Evolutionary conservation across 768 basidiomycete genomes (phyloP).

Genomic region (Leccinum truebloodii): DNA sequence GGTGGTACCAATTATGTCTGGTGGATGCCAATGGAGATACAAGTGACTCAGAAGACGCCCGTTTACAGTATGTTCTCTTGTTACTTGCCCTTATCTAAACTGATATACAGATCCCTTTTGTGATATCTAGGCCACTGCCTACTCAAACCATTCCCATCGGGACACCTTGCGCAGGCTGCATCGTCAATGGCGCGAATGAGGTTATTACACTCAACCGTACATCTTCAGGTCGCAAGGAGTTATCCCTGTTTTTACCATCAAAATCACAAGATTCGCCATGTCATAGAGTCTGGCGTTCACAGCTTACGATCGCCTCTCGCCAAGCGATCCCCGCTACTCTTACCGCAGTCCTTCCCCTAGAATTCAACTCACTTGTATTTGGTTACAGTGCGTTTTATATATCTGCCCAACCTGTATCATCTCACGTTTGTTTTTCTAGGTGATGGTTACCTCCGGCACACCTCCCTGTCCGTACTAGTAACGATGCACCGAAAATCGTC

Average conservation of each 20-base stretch:
- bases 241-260: conserved; percentile 13
- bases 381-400: conserved; percentile 55
- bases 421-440: conserved; percentile 34
- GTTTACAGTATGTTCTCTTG: conserved; percentile 22
- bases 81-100: neutral
- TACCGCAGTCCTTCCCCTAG: conserved; percentile 54
- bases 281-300: conserved; percentile 26
- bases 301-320: neutral
- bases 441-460: conserved; percentile 53
- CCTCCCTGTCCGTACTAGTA: conserved; percentile 43
- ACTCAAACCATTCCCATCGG: conserved; percentile 15
- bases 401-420: neutral
- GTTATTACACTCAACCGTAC: conserved; percentile 23
- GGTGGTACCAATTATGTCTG: conserved; percentile 22
- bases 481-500: neutral
- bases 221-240: conserved; percentile 20
- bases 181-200: conserved; percentile 14
- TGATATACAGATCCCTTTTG: conserved; percentile 8
- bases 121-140: conserved; percentile 13
- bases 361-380: conserved; percentile 55
- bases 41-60: conserved; percentile 9
- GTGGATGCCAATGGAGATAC: conserved; percentile 13
- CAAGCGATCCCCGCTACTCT: conserved; percentile 19
- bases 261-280: conserved; percentile 10
- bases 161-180: neutral